phyloP scores from a whole-genome alignment of 2,329 filamentous ascomycete genomes.

The Aspergillus transmontanensis region DNA sequence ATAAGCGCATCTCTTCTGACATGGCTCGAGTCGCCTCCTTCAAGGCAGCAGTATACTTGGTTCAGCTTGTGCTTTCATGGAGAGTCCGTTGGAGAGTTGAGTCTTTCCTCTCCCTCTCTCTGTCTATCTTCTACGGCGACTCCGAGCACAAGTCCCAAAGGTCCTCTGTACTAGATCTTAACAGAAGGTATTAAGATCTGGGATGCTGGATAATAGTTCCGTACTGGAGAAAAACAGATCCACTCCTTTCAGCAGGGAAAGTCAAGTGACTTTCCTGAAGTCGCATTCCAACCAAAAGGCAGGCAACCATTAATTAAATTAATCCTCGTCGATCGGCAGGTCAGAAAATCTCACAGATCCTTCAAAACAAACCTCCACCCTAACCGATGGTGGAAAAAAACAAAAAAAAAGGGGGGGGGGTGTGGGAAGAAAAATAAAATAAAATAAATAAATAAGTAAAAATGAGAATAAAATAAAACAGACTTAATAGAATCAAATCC shows the following conservation, averaged over 20 bases:
- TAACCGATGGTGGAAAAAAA: background rate
- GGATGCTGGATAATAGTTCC: background rate
- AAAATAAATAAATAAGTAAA: background rate
- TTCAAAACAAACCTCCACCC: background rate
- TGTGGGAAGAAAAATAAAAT: background rate
- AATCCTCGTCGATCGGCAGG: background rate
- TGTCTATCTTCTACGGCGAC: background rate
- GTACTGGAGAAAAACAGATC: background rate
- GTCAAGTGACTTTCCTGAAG: background rate
- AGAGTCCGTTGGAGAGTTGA: background rate
- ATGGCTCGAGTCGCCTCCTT: background rate
- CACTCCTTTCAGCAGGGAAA: background rate
- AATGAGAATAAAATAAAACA: background rate
- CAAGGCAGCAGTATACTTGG: background rate
- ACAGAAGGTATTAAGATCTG: background rate
- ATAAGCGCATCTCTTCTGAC: background rate
- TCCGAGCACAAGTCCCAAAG: background rate
- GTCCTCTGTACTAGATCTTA: background rate
- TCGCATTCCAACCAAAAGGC: background rate
- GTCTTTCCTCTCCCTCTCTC: background rate
- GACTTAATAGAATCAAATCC: background rate
- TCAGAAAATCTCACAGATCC: background rate
- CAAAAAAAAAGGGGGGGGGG: background rate
- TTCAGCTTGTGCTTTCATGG: background rate
- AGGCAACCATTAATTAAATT: background rate